Conservation (phyloP, 306 rosid genomes). For the Rubus parviflorus region DNA sequence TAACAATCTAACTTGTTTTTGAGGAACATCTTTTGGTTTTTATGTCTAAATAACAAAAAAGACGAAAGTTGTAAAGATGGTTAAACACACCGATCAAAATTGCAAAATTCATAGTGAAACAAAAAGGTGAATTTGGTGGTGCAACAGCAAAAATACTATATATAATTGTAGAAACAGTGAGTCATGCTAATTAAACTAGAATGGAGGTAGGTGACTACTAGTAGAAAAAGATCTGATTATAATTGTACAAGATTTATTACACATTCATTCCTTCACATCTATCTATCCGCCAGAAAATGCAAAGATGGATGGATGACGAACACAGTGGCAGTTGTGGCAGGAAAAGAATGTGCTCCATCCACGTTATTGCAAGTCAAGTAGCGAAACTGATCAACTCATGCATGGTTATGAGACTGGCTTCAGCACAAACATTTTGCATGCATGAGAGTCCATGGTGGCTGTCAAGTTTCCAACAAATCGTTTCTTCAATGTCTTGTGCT, state of each 20-base stretch:
- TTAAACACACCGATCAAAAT: no score
- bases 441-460: conserved; percentile 58
- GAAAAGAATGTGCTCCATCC: not conserved
- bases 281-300: not conserved
- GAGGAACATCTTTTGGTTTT: no score
- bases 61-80: no score
- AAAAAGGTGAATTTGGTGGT: no score
- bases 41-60: no score
- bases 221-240: not conserved
- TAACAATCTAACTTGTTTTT: no score
- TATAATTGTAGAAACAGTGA: no score
- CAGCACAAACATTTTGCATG: conserved; percentile 74
- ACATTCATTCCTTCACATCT: not conserved
- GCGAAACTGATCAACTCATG: not conserved
- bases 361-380: conserved; percentile 8
- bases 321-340: no score
- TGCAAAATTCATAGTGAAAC: no score
- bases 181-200: no score
- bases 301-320: no score
- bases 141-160: no score
- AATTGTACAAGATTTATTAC: not conserved
- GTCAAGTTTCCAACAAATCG: conserved; percentile 55
- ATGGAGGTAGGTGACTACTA: not conserved
- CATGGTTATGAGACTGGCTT: conserved; percentile 54
- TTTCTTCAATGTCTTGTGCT: conserved; percentile 72